These are phyloP conservation scores for Boeremia lycopersici DNA, from an alignment of 2,329 filamentous ascomycete genomes.

Conservation along the genomic window DNA sequence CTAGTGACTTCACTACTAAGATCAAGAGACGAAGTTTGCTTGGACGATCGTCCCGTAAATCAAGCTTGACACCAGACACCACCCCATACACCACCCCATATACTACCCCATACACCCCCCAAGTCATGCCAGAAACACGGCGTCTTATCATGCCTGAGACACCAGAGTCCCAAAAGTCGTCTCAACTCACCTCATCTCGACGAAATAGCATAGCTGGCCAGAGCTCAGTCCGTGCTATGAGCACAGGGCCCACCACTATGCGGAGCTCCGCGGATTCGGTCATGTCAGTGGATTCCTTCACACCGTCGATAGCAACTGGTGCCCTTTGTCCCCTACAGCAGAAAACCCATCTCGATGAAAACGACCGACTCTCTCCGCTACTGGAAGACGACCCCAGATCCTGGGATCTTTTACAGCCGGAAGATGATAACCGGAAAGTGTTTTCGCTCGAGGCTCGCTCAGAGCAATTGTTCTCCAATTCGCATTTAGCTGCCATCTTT, in stretches of 20 bases:
- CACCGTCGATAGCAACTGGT: slow-evolving; percentile 41
- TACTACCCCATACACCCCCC: slow-evolving; percentile 9
- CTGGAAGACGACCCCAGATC: slow-evolving; percentile 60
- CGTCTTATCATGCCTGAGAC: slow-evolving; percentile 22
- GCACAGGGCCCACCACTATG: slow-evolving; percentile 31
- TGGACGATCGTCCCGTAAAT: slow-evolving; percentile 9
- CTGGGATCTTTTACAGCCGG: slow-evolving; percentile 58
- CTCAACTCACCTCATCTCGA: slow-evolving; percentile 22
- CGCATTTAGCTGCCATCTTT: slow-evolving; percentile 71
- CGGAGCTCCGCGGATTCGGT: slow-evolving; percentile 46
- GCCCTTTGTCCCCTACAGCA: slow-evolving; percentile 52
- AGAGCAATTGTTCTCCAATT: slow-evolving; percentile 68
- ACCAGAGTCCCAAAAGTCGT: slow-evolving; percentile 21
- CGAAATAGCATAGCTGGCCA: slow-evolving; percentile 16
- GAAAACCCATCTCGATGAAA: slow-evolving; percentile 49
- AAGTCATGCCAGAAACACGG: slow-evolving; percentile 10
- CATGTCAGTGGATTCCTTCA: slow-evolving; percentile 42
- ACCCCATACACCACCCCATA: slow-evolving; percentile 7
- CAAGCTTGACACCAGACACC: slow-evolving; percentile 20
- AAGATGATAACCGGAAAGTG: slow-evolving; percentile 32
- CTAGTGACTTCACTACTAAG: slow-evolving; percentile 30
- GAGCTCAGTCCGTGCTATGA: slow-evolving; percentile 18
- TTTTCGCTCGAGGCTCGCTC: slow-evolving; percentile 69
- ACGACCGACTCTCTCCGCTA: slow-evolving; percentile 54
- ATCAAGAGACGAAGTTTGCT: slow-evolving; percentile 22